Evolutionary conservation across 306 rosid species (phyloP).

Genomic region (Pyrus pyrifolia): DNA sequence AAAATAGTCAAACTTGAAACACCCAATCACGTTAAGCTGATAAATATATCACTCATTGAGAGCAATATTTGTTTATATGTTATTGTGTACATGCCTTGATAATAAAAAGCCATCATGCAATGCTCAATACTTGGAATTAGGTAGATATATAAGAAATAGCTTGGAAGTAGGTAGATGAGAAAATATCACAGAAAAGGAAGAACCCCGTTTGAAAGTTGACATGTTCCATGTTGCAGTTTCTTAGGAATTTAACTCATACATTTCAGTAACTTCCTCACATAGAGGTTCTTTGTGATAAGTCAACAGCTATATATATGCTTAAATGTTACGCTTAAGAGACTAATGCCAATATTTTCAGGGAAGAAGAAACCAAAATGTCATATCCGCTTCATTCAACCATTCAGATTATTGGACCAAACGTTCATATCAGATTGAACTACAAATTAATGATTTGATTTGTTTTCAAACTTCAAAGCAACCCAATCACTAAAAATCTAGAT

Average conservation of each 20-base stretch:
- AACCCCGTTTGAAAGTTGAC: slow-evolving; percentile 21
- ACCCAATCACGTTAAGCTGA: neutral
- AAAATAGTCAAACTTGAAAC: neutral
- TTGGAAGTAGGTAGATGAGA: slow-evolving; percentile 28
- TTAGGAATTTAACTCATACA: slow-evolving; percentile 19
- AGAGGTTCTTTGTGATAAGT: neutral
- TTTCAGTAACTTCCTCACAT: neutral
- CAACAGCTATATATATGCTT: neutral
- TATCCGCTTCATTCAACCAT: neutral
- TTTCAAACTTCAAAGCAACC: neutral
- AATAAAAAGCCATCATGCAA: too few relatives aligned
- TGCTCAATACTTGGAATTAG: neutral
- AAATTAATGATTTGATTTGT: neutral
- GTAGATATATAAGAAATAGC: neutral
- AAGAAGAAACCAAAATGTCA: slow-evolving; percentile 1
- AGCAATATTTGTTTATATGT: neutral
- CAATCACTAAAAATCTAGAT: neutral
- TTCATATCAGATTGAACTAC: neutral
- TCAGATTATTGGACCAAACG: neutral
- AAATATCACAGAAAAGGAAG: slow-evolving; percentile 25
- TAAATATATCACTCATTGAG: too few relatives aligned
- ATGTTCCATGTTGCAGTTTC: slow-evolving; percentile 10
- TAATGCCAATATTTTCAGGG: neutral
- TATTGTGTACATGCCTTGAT: neutral
- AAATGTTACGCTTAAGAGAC: neutral